A percentile compares a stretch with the other conserved stretches of the same genome.
These are phyloP conservation scores for Prunus salicina DNA, from an alignment of 306 rosid genomes.

Conservation along the genomic window DNA sequence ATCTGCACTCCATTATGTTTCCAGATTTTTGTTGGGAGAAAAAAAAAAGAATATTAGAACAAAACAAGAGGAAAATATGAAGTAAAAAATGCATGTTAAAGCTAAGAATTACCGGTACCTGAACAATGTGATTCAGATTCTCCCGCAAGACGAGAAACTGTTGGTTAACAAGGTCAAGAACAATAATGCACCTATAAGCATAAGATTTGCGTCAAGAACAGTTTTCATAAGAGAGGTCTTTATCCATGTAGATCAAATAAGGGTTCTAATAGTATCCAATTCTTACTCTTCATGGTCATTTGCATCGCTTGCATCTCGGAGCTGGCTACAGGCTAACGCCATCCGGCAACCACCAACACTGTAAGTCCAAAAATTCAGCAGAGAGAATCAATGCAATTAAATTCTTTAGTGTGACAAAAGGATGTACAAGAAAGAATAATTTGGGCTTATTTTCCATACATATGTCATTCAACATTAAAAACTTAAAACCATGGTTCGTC, in stretches of 20 bases:
- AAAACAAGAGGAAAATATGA: neutral
- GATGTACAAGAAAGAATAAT: too few species aligned
- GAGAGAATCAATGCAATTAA: too few species aligned
- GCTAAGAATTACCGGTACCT: neutral
- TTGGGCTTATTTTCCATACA: too few species aligned
- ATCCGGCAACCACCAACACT: neutral
- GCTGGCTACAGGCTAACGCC: neutral
- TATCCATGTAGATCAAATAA: too few species aligned
- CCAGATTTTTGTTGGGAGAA: neutral
- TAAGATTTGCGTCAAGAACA: neutral
- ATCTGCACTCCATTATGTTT: neutral
- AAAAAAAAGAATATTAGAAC: neutral
- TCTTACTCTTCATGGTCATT: neutral
- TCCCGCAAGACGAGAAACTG: neutral
- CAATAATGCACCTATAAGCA: neutral
- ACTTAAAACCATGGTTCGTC: too few species aligned
- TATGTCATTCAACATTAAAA: too few species aligned
- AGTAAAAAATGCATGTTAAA: neutral
- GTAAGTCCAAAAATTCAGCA: too few species aligned
- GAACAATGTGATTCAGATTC: neutral
- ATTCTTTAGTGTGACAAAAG: too few species aligned
- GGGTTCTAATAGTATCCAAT: too few species aligned
- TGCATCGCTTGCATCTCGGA: neutral
- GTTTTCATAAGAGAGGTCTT: too few species aligned
- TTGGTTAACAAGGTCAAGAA: neutral